Conservation (phyloP, 2,329 filamentous ascomycete genomes). For the Scedosporium aurantiacum region DNA sequence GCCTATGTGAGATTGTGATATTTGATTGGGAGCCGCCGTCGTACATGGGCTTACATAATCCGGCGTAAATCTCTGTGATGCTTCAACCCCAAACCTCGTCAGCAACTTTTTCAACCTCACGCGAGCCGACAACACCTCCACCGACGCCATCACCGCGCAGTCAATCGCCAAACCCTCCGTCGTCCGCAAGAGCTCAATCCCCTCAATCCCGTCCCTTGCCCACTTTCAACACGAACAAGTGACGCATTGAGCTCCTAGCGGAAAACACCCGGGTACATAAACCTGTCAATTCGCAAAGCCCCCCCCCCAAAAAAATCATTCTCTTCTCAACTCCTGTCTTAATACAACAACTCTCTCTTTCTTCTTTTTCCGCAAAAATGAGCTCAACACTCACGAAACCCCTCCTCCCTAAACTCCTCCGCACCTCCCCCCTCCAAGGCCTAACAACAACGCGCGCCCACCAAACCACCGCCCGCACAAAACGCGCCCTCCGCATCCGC, state of each 20-base stretch:
- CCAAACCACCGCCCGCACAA: slow-evolving; percentile 42
- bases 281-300: no score
- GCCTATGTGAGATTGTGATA: no score
- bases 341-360: no score
- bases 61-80: not conserved
- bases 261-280: not conserved
- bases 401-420: slow-evolving; percentile 12
- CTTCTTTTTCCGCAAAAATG: no score
- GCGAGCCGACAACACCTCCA: not conserved
- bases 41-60: not conserved
- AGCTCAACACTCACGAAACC: not conserved
- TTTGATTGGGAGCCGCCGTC: no score
- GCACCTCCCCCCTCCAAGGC: slow-evolving; percentile 12
- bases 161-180: not conserved
- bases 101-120: not conserved
- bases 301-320: no score
- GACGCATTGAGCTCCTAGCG: not conserved
- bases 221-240: not conserved
- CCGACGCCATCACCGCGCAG: not conserved
- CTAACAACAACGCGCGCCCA: slow-evolving; percentile 26
- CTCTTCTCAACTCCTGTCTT: no score
- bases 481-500: slow-evolving; percentile 45
- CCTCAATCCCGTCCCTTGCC: not conserved
- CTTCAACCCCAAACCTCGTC: not conserved
- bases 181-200: not conserved